A percentile compares a stretch with the other conserved stretches of the same genome.
These are phyloP conservation scores for Pyrus bretschneideri DNA, from an alignment of 306 rosid genomes.

Conservation along the genomic window DNA sequence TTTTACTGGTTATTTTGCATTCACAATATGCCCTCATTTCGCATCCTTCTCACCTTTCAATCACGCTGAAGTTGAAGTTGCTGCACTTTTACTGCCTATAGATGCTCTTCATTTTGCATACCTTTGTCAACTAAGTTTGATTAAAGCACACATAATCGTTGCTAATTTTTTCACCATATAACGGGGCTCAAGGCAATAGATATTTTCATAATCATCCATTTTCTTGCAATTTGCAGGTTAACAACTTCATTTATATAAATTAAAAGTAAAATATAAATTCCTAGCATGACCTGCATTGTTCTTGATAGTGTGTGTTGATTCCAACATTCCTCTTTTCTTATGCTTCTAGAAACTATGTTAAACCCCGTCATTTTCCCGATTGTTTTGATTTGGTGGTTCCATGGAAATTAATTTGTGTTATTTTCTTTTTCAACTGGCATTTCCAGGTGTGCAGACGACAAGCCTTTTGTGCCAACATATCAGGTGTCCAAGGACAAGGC, in stretches of 20 bases:
- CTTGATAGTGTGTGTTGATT: background rate
- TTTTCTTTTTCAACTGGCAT: background rate
- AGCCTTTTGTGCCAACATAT: conserved; percentile 33
- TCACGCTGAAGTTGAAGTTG: background rate
- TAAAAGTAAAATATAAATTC: background rate
- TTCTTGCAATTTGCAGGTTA: background rate
- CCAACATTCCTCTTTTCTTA: no score
- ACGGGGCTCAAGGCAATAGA: background rate
- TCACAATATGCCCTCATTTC: background rate
- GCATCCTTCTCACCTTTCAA: background rate
- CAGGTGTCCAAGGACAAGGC: conserved; percentile 63
- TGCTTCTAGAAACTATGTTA: background rate
- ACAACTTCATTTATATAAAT: background rate
- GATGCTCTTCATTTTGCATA: background rate
- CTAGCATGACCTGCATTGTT: background rate
- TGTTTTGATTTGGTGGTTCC: background rate
- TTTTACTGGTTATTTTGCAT: background rate
- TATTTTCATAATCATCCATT: background rate
- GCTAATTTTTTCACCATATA: background rate
- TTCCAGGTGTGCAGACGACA: conserved; percentile 59
- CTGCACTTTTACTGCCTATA: background rate
- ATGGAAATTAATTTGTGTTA: background rate
- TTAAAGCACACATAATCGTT: background rate
- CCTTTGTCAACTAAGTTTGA: background rate
- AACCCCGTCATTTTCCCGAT: background rate